A percentile compares a stretch with the other conserved stretches of the same genome.
phyloP scores from a whole-genome alignment of 2,329 filamentous ascomycete genomes.

The Aspergillus cejpii region DNA sequence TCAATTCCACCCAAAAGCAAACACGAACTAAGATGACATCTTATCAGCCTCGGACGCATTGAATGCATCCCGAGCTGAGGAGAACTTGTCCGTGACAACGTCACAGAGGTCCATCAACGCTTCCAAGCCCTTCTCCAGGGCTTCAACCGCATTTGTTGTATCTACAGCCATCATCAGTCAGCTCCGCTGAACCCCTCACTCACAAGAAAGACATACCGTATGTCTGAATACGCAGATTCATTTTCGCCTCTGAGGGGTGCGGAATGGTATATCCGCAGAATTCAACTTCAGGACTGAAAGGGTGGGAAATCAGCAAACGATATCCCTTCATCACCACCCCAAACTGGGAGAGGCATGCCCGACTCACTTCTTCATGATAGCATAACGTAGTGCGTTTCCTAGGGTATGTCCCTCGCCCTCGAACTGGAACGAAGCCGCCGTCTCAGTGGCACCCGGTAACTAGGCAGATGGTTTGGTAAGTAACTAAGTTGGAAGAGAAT shows the following conservation, averaged over 20 bases:
- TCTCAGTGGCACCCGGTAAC: conserved; percentile 77
- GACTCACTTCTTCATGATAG: conserved; percentile 96
- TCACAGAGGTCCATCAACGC: conserved; percentile 91
- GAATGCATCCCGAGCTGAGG: conserved; percentile 58
- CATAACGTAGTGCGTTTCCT: conserved; percentile 86
- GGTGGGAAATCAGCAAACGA: too few species aligned
- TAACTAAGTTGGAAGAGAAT: neutral
- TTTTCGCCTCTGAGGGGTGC: conserved; percentile 89
- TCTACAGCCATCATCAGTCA: conserved; percentile 46
- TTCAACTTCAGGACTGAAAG: conserved; percentile 76
- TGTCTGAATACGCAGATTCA: conserved; percentile 96
- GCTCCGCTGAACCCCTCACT: neutral
- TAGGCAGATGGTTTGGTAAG: conserved; percentile 36
- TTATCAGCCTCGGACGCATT: conserved; percentile 33
- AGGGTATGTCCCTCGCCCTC: conserved; percentile 90
- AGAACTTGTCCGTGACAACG: conserved; percentile 87
- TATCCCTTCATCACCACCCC: too few species aligned
- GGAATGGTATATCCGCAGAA: conserved; percentile 98
- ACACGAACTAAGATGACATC: conserved; percentile 26
- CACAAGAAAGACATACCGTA: conserved; percentile 62
- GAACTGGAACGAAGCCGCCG: conserved; percentile 91
- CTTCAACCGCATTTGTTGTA: conserved; percentile 71
- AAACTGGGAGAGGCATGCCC: too few species aligned
- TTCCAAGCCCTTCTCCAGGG: conserved; percentile 79
- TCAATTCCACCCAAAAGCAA: conserved; percentile 11